phyloP scores from a whole-genome alignment of 352 stramenopile genomes.

The Phytophthora rubi region DNA sequence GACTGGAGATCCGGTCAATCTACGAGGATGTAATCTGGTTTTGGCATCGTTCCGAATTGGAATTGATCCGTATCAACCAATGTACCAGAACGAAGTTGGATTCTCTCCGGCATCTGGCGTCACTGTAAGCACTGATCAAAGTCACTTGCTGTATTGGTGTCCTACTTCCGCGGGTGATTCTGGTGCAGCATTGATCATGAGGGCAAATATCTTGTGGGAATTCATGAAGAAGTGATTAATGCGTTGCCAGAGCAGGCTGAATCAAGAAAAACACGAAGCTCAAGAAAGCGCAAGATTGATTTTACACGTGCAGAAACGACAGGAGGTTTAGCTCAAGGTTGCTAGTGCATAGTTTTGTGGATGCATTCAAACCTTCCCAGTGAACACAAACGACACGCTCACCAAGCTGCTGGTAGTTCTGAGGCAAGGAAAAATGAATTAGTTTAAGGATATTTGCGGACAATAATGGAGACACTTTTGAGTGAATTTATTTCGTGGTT shows the following conservation, averaged over 20 bases:
- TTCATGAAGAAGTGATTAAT: background rate
- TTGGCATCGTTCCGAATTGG: background rate
- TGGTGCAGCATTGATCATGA: background rate
- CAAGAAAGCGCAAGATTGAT: background rate
- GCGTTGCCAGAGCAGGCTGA: background rate
- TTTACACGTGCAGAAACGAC: background rate
- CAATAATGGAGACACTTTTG: too few relatives aligned
- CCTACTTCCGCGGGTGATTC: background rate
- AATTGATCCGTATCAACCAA: background rate
- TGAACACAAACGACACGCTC: background rate
- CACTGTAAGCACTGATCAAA: background rate
- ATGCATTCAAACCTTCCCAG: slow-evolving; percentile 1
- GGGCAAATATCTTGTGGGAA: background rate
- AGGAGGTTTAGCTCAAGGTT: background rate
- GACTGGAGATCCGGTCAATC: background rate
- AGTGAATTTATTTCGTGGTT: too few relatives aligned
- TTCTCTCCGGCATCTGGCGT: background rate
- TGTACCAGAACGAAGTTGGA: background rate
- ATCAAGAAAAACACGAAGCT: background rate
- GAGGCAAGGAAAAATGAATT: slow-evolving; percentile 1
- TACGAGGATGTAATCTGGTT: background rate
- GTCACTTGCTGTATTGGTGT: background rate
- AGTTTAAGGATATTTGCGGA: background rate
- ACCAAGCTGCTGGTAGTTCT: background rate
- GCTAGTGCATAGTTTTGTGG: background rate